These are phyloP conservation scores for Ajuga chamaepitys DNA, from an alignment of 257 asterid genomes.

Conservation along the genomic window DNA sequence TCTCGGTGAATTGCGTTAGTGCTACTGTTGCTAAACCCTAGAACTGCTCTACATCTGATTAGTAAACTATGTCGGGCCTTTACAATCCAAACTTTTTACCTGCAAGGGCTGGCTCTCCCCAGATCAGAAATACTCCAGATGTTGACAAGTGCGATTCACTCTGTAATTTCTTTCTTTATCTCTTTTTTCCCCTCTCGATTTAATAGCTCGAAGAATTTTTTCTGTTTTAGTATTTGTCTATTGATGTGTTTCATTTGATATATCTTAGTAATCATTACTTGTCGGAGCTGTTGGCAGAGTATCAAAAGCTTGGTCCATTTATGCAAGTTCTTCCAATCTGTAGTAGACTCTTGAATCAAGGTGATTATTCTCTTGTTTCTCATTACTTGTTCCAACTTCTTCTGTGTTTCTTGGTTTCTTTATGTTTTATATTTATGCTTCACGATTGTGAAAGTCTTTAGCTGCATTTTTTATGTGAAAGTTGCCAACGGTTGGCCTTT, in stretches of 20 bases:
- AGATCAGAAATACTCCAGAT: slow-evolving; percentile 60
- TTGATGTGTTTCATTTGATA: background rate
- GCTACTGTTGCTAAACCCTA: slow-evolving; percentile 15
- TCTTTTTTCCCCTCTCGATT: too few species aligned
- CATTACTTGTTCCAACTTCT: background rate
- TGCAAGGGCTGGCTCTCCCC: slow-evolving; percentile 81
- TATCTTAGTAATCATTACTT: slow-evolving; percentile 60
- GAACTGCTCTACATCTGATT: slow-evolving; percentile 5
- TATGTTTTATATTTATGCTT: background rate
- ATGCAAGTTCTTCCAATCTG: slow-evolving; percentile 86
- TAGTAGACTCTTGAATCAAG: slow-evolving; percentile 84
- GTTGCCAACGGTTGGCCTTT: too few species aligned
- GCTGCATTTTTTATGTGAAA: background rate
- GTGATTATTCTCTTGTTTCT: slow-evolving; percentile 7
- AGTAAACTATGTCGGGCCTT: slow-evolving; percentile 52
- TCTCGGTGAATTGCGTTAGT: background rate
- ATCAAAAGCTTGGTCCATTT: slow-evolving; percentile 92
- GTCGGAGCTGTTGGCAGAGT: slow-evolving; percentile 89
- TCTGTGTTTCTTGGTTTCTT: too few species aligned
- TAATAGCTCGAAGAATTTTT: background rate
- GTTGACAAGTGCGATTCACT: slow-evolving; percentile 46
- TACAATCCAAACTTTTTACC: slow-evolving; percentile 80
- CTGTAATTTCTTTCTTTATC: background rate
- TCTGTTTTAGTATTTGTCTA: background rate
- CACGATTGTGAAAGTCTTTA: background rate